Evolutionary conservation across 2,329 filamentous ascomycete genomes (phyloP), one percentile per base, ranked within the genome.

Genomic region (Stagonosporopsis chrysanthemi): DNA sequence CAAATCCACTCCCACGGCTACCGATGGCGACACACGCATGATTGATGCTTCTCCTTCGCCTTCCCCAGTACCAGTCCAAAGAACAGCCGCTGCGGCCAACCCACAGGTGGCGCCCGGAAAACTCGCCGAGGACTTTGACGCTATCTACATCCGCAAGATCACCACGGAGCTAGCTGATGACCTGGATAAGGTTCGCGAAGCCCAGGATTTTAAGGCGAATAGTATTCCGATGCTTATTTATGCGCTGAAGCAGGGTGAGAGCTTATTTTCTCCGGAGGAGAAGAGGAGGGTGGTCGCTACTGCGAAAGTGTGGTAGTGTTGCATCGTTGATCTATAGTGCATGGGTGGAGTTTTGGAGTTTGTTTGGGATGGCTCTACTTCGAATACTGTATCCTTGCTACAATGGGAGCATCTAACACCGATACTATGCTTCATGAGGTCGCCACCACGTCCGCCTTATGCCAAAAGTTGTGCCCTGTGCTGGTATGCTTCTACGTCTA

Each of bases 101-200:
- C 28, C 46, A n/a, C 31, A 46, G 35, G 35, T 47, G 23, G 45
- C 61, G 6, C 6, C 35, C 6, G 43, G 48, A 8, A 54, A 57
- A 23, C 12, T 46, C 3, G 58, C 66, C 4, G 71, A 74, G 11
- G 68, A 72, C 29, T 91, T 91, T 75, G 80, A 83, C 8, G 79
- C 86, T 9, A 88, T 86, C 72, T 92, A 92, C 73, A 83, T 92
- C 43, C 86, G 89, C 66, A 86, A 85, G 57, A 80, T 87, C 6
- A 90, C 90, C 0, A 79, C 82, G 47, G 90, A 92, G 72, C 86
- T 93, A 53, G 86, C 87, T 12, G 88, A 91, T 64, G 90, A 92
- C 71, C 81, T 93, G 35, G 87, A 91, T 77, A 86, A 86, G 73
- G 80, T 92, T 60, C 85, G 90, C 62, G 72, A 74, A 36, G 88